phyloP scores from a whole-genome alignment of 2,329 filamentous ascomycete species.

The Phialophora expanda region DNA sequence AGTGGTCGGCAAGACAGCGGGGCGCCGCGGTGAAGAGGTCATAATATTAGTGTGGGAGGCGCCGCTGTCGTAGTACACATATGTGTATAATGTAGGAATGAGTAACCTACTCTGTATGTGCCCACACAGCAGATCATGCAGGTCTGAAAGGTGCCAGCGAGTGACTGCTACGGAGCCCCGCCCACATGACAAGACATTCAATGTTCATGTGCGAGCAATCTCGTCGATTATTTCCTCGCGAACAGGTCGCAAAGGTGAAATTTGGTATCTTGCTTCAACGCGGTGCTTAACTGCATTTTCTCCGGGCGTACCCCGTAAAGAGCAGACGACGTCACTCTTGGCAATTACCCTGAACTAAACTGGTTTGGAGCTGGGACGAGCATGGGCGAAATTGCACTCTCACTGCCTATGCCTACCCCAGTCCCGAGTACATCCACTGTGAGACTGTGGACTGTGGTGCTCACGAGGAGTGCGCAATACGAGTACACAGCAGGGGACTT shows the following conservation, averaged over 20 bases:
- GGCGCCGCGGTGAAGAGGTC: slow-evolving; percentile 13
- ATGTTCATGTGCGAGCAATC: background rate
- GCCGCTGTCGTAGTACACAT: background rate
- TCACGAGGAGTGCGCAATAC: too few species aligned
- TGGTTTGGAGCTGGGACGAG: too few species aligned
- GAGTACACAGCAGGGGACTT: too few species aligned
- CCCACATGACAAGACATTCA: background rate
- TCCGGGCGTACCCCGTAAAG: background rate
- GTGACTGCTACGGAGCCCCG: background rate
- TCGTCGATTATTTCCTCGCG: background rate
- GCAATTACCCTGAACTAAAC: too few species aligned
- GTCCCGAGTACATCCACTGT: too few species aligned
- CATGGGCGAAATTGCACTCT: too few species aligned
- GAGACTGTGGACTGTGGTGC: too few species aligned
- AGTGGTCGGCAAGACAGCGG: background rate
- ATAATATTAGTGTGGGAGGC: background rate
- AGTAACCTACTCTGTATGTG: background rate
- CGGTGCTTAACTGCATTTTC: background rate
- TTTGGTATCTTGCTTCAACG: background rate
- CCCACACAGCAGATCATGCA: background rate
- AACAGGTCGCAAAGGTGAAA: background rate
- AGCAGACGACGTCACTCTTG: background rate
- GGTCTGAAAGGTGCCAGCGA: background rate
- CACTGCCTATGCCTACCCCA: too few species aligned
- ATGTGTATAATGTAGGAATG: background rate